Evolutionary conservation across 2,329 filamentous ascomycete genomes (phyloP).

Genomic region (Pyrenochaeta sp.): DNA sequence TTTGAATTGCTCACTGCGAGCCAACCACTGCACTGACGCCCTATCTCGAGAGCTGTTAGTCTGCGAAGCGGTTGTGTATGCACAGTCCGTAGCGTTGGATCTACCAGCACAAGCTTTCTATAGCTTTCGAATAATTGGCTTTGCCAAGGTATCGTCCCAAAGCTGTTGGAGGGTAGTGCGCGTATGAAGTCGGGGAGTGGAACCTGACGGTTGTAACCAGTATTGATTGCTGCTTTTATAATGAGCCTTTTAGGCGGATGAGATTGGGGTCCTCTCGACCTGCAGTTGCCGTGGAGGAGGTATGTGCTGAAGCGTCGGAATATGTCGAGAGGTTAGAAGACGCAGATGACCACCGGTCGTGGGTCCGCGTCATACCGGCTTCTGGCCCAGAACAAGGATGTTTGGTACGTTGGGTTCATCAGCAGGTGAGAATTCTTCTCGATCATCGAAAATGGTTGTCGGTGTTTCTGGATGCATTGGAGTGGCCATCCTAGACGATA

Average conservation of each 20-base stretch:
- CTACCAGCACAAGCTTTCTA: constrained; percentile 78
- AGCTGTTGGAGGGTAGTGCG: constrained; percentile 76
- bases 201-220: constrained; percentile 74
- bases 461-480: constrained; percentile 78
- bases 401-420: constrained; percentile 82
- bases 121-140: constrained; percentile 77
- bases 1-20: constrained; percentile 73
- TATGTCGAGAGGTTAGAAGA: constrained; percentile 79
- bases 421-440: constrained; percentile 73
- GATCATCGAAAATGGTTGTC: constrained; percentile 94
- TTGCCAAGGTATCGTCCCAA: constrained; percentile 77
- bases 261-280: constrained; percentile 79
- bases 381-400: constrained; percentile 85
- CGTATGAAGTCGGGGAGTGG: constrained; percentile 80
- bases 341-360: constrained; percentile 80
- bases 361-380: constrained; percentile 58
- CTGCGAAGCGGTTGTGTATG: constrained; percentile 64
- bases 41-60: constrained; percentile 77
- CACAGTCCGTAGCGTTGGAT: constrained; percentile 67
- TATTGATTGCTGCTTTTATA: constrained; percentile 84
- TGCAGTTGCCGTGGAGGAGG: constrained; percentile 75
- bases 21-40: constrained; percentile 80
- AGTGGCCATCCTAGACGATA: constrained; percentile 46
- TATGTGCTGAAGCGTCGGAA: constrained; percentile 70
- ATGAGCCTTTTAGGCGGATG: constrained; percentile 80